Base-by-base conservation (phyloP, 208 protist genomes). In the Trypanosoma rangeli region DNA sequence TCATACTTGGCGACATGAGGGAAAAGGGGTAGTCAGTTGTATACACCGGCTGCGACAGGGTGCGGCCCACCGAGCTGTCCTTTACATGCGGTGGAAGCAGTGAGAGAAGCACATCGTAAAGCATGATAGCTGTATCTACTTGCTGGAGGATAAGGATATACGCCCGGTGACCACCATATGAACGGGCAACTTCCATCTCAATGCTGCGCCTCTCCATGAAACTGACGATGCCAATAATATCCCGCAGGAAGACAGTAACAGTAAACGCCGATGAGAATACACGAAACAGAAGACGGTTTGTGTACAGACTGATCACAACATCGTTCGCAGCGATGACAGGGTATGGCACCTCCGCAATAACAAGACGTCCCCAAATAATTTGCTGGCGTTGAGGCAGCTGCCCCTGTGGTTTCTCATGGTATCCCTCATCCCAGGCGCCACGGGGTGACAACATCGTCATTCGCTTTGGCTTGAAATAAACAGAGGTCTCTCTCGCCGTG, bases 241-340 rank as follows among this genome's bases (percentile, higher is more conserved):
- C 79, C 1, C 50, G 16, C 31, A 79, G 46, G 54, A 81, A 67
- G 0, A 92, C 53, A 0, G 65, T 78, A 4, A 87, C 73, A 29
- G 78, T 84, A 71, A 92, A 92, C 44, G 70, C 66, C 18, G 86
- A 87, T 12, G 74, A 50, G 8, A 61, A 66, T 5, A 92, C 73
- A 5, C 83, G 83, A 9, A 87, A 59, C 28, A 82, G 37, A 12
- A 92, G 53, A 20, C 84, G 68, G 20, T 74, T 67, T 9, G 61
- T 54, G 15, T 79, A 82, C 26, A 87, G 49, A 20, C 80, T 76
- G 5, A 84, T 52, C 9, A 86, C 75, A 0, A 85, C 76, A 48
- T 66, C 70, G 46, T 77, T 60, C 7, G 79, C 83, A 15, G 64
- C 74, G 1, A 92, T 65, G 0, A 85, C 80, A 48, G 64, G 68